These are phyloP conservation scores for Acephala macrosclerotiorum DNA, from an alignment of 2,329 filamentous ascomycete genomes.

Conservation along the genomic window DNA sequence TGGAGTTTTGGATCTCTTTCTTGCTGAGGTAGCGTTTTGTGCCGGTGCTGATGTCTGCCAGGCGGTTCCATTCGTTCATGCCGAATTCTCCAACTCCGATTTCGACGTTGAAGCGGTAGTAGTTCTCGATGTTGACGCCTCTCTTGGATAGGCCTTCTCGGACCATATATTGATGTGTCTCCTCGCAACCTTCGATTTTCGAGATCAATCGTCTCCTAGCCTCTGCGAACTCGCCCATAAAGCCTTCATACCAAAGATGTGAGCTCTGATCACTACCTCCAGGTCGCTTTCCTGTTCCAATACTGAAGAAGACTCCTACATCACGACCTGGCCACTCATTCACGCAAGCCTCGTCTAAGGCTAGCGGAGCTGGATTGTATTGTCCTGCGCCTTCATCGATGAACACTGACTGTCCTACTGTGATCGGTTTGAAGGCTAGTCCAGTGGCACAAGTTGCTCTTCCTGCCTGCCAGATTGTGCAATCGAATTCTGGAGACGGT, in stretches of 20 bases:
- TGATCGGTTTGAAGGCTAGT: conserved; percentile 94
- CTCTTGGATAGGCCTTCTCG: conserved; percentile 79
- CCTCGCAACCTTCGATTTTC: conserved; percentile 96
- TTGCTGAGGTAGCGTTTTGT: conserved; percentile 84
- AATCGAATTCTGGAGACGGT: conserved; percentile 88
- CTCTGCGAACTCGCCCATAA: conserved; percentile 91
- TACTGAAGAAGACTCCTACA: conserved; percentile 88
- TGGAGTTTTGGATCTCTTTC: conserved; percentile 77
- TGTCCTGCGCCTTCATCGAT: conserved; percentile 91
- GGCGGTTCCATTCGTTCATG: conserved; percentile 96
- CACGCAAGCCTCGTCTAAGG: conserved; percentile 86
- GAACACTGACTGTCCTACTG: conserved; percentile 91
- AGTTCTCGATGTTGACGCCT: conserved; percentile 86
- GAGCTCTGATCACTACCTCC: conserved; percentile 72
- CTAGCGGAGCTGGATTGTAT: conserved; percentile 87
- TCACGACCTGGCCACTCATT: conserved; percentile 97
- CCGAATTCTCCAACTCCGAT: conserved; percentile 96
- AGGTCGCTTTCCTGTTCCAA: conserved; percentile 90
- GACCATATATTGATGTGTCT: conserved; percentile 86
- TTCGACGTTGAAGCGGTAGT: conserved; percentile 96
- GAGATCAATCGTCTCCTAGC: conserved; percentile 82
- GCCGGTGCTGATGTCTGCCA: conserved; percentile 94
- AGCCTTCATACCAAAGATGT: conserved; percentile 91
- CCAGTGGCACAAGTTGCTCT: conserved; percentile 92
- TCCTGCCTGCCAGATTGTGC: conserved; percentile 96